Evolutionary conservation across 2,329 filamentous ascomycete genomes (phyloP).

Genomic region (Paecilomyces formosus): DNA sequence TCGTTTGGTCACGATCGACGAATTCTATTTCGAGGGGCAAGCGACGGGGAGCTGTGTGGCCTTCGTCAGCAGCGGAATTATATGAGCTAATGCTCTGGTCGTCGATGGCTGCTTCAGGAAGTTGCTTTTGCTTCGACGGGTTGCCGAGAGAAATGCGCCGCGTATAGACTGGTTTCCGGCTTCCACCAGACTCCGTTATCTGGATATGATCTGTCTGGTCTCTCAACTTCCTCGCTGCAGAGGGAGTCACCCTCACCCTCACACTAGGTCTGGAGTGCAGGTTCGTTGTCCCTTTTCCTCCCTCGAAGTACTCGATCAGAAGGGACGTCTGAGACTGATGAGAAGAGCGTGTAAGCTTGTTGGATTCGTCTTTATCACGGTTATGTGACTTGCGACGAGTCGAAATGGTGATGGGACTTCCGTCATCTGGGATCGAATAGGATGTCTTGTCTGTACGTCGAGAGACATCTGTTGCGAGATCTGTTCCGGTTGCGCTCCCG

Average conservation of each 20-base stretch:
- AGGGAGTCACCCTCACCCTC: conserved; percentile 71
- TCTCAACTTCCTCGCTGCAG: conserved; percentile 50
- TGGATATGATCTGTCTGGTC: conserved; percentile 66
- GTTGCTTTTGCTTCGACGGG: conserved; percentile 29
- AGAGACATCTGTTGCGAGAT: conserved; percentile 44
- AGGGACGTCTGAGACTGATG: conserved; percentile 76
- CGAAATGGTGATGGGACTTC: conserved; percentile 81
- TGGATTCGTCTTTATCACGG: conserved; percentile 51
- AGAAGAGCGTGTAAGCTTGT: conserved; percentile 45
- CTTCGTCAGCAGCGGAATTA: conserved; percentile 71
- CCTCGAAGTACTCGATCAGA: conserved; percentile 92
- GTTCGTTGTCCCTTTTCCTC: conserved; percentile 51
- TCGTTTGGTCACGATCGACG: conserved; percentile 54
- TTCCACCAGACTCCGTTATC: conserved; percentile 68
- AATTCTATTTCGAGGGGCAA: conserved; percentile 87
- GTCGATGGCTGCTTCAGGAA: conserved; percentile 42
- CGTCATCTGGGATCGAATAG: conserved; percentile 46
- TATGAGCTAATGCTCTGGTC: conserved; percentile 63
- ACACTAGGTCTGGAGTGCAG: conserved; percentile 72
- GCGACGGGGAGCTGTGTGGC: conserved; percentile 59
- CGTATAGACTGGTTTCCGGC: conserved; percentile 63
- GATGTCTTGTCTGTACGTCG: conserved; percentile 44
- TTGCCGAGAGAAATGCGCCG: conserved; percentile 58
- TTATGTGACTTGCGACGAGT: conserved; percentile 43
- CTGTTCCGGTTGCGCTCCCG: conserved; percentile 37